Evolutionary conservation across 2,329 filamentous ascomycete genomes (phyloP), one percentile per base, ranked within the genome.

Genomic region (Penicillium sp.): DNA sequence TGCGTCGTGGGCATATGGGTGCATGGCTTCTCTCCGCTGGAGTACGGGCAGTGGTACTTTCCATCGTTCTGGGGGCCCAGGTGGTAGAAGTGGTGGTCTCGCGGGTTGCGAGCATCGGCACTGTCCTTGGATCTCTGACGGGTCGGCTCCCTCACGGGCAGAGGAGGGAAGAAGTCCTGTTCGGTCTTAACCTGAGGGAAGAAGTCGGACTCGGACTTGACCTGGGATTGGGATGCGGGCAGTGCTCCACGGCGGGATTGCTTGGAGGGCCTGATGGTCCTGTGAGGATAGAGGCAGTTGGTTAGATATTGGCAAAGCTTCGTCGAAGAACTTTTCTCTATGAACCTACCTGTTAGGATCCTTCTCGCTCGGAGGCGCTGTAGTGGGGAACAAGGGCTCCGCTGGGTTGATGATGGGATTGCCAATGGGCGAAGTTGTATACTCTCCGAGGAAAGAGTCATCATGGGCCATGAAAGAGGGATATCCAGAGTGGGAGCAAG

Each of bases 1-100:
- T 98, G 90, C 82, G 96, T 95, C 74, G 96, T 95, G 43, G 93
- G 87, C 80, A 91, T 91, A 87, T 97, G 94, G 78, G 86, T 90
- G 85, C 94, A 98, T 73, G 88, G 83, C 54, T 85, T 80, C 59
- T 83, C 81, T 70, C 87, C 89, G 57, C 69, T 71, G 76, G 90
- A 88, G 83, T 90, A 95, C 6, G 94, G 94, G 83, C 94, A 98
- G 81, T 96, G 92, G 81, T 95, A 98, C 61, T 96, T 86, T 73
- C 92, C 93, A 78, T 97, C 92, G 63, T 68, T 74, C 55, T 76
- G 74, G 48, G 79, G 76, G n/a, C 76, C 71, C 65, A 78, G 65
- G 45, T 77, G 74, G 64, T 80, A 80, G 63, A 73, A 80, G 25
- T 73, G 73, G 60, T 80, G 78, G 60, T 80, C 78, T 60, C 78